A percentile compares a stretch with the other conserved stretches of the same genome.
Conservation (phyloP, 371 early-diverging fungal species). For the Mucor sp. region DNA sequence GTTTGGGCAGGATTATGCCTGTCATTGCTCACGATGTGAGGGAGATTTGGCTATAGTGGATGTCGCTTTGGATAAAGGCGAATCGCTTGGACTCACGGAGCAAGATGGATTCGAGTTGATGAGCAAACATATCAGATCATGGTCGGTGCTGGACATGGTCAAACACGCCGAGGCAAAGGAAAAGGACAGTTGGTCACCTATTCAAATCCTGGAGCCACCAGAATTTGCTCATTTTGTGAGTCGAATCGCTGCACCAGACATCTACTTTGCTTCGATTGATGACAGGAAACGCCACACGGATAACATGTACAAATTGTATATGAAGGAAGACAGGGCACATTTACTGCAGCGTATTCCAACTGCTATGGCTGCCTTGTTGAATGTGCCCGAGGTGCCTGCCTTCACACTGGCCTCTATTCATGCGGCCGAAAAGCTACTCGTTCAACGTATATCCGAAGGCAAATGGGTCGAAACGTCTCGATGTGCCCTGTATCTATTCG, state of each 20-base stretch:
- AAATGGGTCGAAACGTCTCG: slow-evolving; percentile 56
- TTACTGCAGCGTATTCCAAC: slow-evolving; percentile 6
- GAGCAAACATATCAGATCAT: slow-evolving; percentile 22
- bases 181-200: slow-evolving; percentile 22
- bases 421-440: slow-evolving; percentile 27
- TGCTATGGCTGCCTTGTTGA: slow-evolving; percentile 20
- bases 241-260: slow-evolving; percentile 35
- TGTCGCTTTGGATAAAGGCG: slow-evolving; percentile 15
- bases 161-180: slow-evolving; percentile 13
- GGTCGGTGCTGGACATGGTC: slow-evolving; percentile 40
- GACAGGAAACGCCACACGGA: not conserved
- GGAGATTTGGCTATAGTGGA: slow-evolving; percentile 18
- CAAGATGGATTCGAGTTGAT: slow-evolving; percentile 10
- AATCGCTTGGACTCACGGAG: slow-evolving; percentile 1
- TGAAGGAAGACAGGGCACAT: slow-evolving; percentile 11
- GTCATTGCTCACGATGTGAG: slow-evolving; percentile 37
- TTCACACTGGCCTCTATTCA: slow-evolving; percentile 30
- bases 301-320: not conserved
- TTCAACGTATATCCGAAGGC: slow-evolving; percentile 25
- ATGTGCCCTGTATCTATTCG: slow-evolving; percentile 60
- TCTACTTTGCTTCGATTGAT: slow-evolving; percentile 21
- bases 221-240: slow-evolving; percentile 38
- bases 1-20: slow-evolving; percentile 34
- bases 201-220: slow-evolving; percentile 26
- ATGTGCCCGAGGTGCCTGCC: slow-evolving; percentile 31